phyloP scores from a whole-genome alignment of 2,329 filamentous ascomycete genomes.

The Microsporum ferrugineum region DNA sequence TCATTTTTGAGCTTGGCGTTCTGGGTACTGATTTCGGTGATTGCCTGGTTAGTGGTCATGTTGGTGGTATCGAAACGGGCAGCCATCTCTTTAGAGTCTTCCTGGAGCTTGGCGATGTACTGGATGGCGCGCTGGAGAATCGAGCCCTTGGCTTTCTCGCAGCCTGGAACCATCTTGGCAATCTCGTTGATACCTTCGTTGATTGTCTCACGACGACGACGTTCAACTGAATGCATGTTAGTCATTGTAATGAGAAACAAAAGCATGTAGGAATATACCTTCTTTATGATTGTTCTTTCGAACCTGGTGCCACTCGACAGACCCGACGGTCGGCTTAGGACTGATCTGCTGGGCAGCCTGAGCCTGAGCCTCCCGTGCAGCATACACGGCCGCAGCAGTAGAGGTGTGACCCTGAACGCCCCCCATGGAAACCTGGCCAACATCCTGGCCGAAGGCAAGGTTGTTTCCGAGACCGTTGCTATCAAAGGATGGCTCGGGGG shows the following conservation, averaged over 20 bases:
- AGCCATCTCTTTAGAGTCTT: conserved; percentile 34
- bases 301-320: conserved; percentile 95
- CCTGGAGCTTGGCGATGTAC: conserved; percentile 74
- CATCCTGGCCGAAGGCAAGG: conserved; percentile 29
- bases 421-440: conserved; percentile 27
- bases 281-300: conserved; percentile 98
- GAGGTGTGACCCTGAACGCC: conserved; percentile 36
- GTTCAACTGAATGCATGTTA: conserved; percentile 58
- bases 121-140: conserved; percentile 87
- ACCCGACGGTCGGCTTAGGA: conserved; percentile 80
- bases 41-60: conserved; percentile 35
- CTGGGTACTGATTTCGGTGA: conserved; percentile 80
- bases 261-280: conserved; percentile 47
- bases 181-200: conserved; percentile 98
- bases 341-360: conserved; percentile 25
- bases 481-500: conserved; percentile 18
- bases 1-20: conserved; percentile 94
- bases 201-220: conserved; percentile 90
- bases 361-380: conserved; percentile 41
- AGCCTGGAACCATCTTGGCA: conserved; percentile 91
- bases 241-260: background rate
- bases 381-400: conserved; percentile 49
- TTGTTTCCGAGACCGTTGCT: conserved; percentile 12
- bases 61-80: conserved; percentile 34
- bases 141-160: conserved; percentile 97